These are phyloP conservation scores for Dionaea muscipula DNA, from an alignment of 179 eudicot species.

Conservation along the genomic window DNA sequence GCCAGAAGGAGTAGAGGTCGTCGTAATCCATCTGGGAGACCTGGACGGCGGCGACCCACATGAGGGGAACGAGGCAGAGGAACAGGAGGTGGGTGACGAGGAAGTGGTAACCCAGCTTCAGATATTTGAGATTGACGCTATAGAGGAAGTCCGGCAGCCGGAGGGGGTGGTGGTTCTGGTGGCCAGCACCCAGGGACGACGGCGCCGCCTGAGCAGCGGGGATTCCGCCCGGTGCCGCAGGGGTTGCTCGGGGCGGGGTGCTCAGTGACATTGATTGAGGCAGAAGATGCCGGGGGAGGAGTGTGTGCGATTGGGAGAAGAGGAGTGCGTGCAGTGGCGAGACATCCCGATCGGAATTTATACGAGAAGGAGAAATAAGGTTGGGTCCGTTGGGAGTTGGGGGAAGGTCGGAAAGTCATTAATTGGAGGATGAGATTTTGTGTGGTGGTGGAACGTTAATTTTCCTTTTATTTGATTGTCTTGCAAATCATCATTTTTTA, in stretches of 20 bases:
- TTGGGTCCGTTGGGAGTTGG: too few relatives aligned
- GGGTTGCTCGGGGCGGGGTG: background rate
- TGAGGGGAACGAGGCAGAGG: conserved; percentile 44
- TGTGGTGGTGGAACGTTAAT: too few relatives aligned
- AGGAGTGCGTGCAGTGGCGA: too few relatives aligned
- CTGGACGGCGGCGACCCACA: conserved; percentile 20
- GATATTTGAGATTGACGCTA: conserved; percentile 49
- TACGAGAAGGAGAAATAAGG: too few relatives aligned
- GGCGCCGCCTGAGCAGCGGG: background rate
- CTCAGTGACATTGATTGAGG: too few relatives aligned
- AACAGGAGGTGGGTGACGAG: conserved; percentile 39
- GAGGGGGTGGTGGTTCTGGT: conserved; percentile 28
- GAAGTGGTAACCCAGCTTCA: conserved; percentile 62
- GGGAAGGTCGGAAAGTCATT: too few relatives aligned
- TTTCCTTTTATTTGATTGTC: too few relatives aligned
- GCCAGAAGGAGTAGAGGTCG: conserved; percentile 41
- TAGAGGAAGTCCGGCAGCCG: conserved; percentile 54
- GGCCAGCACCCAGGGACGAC: conserved; percentile 1
- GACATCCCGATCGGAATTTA: too few relatives aligned
- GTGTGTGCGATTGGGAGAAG: too few relatives aligned
- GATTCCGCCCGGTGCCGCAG: background rate
- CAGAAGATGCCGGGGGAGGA: too few relatives aligned
- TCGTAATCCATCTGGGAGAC: conserved; percentile 39
- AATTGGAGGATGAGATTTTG: too few relatives aligned
- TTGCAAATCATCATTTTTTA: too few relatives aligned